phyloP scores from a whole-genome alignment of 768 basidiomycete species.

The Boletus reticuloceps region DNA sequence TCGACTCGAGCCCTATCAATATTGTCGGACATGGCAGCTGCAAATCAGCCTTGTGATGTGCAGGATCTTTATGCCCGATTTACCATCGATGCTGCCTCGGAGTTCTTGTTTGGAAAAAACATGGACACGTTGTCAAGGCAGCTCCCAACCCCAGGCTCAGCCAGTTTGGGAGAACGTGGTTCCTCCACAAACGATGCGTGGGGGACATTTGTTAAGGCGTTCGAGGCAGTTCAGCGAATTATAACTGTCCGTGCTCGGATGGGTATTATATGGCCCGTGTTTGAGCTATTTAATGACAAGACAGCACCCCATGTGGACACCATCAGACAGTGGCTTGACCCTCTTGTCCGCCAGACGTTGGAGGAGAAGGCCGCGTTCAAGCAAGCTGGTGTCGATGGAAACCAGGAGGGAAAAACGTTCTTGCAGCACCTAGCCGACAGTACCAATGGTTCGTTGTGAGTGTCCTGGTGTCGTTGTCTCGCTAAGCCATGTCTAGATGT shows the following conservation, averaged over 20 bases:
- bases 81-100: slow-evolving; percentile 68
- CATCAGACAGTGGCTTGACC: slow-evolving; percentile 51
- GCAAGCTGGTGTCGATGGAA: slow-evolving; percentile 36
- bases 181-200: slow-evolving; percentile 58
- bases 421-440: slow-evolving; percentile 64
- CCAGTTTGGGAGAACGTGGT: slow-evolving; percentile 53
- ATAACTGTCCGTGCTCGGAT: slow-evolving; percentile 33
- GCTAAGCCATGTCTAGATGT: slow-evolving; percentile 44
- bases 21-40: slow-evolving; percentile 40
- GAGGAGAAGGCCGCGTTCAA: slow-evolving; percentile 41
- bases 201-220: slow-evolving; percentile 51
- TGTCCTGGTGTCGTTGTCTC: not conserved
- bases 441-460: slow-evolving; percentile 50
- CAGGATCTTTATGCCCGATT: slow-evolving; percentile 70
- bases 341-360: slow-evolving; percentile 55
- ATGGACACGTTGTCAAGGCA: slow-evolving; percentile 56
- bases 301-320: slow-evolving; percentile 32
- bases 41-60: slow-evolving; percentile 50
- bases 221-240: slow-evolving; percentile 40
- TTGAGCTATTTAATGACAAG: slow-evolving; percentile 41
- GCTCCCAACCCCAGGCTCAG: slow-evolving; percentile 48
- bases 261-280: slow-evolving; percentile 43
- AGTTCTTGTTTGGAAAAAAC: slow-evolving; percentile 69
- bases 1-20: slow-evolving; percentile 46
- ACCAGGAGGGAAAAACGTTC: slow-evolving; percentile 56